phyloP scores from a whole-genome alignment of 495 filamentous ascomycete species.

The Trichocladium antarcticum region DNA sequence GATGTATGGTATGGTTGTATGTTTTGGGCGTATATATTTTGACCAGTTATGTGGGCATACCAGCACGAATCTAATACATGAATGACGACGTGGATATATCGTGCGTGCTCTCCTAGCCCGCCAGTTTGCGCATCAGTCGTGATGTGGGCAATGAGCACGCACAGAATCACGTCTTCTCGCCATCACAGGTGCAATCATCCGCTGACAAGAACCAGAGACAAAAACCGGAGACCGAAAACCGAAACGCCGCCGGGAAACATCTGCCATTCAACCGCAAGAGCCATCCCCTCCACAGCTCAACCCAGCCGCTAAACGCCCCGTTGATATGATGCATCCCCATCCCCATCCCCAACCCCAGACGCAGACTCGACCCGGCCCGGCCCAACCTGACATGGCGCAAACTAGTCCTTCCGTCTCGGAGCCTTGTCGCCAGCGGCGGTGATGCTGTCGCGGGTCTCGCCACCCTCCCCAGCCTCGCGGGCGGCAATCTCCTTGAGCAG shows the following conservation, averaged over 20 bases:
- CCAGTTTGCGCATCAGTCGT: too few relatives aligned
- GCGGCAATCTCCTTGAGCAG: conserved; percentile 33
- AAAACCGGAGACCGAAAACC: not conserved
- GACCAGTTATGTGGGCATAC: too few relatives aligned
- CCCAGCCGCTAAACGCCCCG: conserved; percentile 2
- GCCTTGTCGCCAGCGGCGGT: conserved; percentile 4
- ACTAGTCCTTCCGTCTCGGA: conserved; percentile 10
- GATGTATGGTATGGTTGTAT: not conserved
- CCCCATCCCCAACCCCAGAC: not conserved
- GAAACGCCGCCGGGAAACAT: not conserved
- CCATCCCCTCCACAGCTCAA: not conserved
- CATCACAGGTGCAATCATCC: too few relatives aligned
- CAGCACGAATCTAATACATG: too few relatives aligned
- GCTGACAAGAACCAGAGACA: not conserved
- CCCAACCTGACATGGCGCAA: not conserved
- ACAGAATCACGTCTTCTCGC: too few relatives aligned
- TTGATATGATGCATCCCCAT: not conserved
- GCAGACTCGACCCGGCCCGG: not conserved
- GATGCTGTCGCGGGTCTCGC: conserved; percentile 10
- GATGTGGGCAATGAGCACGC: too few relatives aligned
- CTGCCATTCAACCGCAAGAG: conserved; percentile 1
- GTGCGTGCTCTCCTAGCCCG: too few relatives aligned
- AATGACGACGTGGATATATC: too few relatives aligned
- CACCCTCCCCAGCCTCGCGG: not conserved
- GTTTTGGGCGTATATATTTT: not conserved